phyloP scores from a whole-genome alignment of 2,329 filamentous ascomycete species.

The Sclerotinia borealis region DNA sequence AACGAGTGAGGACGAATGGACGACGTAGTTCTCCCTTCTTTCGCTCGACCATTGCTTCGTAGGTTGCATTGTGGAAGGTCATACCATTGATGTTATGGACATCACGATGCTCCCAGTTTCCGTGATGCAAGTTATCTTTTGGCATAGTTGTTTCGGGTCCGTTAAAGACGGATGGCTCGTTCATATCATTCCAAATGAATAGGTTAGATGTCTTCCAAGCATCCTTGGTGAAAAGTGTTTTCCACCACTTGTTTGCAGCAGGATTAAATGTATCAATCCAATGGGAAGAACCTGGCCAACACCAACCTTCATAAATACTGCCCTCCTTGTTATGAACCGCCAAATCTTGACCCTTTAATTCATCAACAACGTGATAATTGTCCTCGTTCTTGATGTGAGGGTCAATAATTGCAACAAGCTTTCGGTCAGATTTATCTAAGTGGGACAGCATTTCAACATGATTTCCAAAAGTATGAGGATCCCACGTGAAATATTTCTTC shows the following conservation, averaged over 20 bases:
- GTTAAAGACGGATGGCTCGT: slow-evolving; percentile 97
- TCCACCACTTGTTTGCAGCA: slow-evolving; percentile 89
- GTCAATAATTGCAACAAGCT: slow-evolving; percentile 91
- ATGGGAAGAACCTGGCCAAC: slow-evolving; percentile 94
- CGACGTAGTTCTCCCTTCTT: slow-evolving; percentile 80
- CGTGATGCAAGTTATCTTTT: slow-evolving; percentile 91
- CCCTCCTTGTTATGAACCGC: slow-evolving; percentile 87
- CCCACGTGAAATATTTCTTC: slow-evolving; percentile 98
- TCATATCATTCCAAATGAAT: slow-evolving; percentile 99
- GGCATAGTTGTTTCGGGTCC: slow-evolving; percentile 98
- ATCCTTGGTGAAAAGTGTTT: slow-evolving; percentile 77
- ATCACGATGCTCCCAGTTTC: slow-evolving; percentile 93
- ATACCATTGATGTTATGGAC: slow-evolving; percentile 93
- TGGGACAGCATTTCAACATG: slow-evolving; percentile 84
- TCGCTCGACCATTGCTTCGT: slow-evolving; percentile 73
- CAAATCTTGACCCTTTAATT: slow-evolving; percentile 77
- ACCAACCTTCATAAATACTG: slow-evolving; percentile 91
- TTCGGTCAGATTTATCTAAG: slow-evolving; percentile 76
- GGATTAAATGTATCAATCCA: slow-evolving; percentile 97
- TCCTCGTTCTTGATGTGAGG: slow-evolving; percentile 94
- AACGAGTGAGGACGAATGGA: slow-evolving; percentile 87
- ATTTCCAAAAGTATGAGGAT: slow-evolving; percentile 79
- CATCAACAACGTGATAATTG: slow-evolving; percentile 68
- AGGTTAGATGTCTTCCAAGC: slow-evolving; percentile 87
- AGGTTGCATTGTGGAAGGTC: slow-evolving; percentile 93